Base-by-base conservation (phyloP, 1,139 yeast genomes). In the Candida albicans region DNA sequence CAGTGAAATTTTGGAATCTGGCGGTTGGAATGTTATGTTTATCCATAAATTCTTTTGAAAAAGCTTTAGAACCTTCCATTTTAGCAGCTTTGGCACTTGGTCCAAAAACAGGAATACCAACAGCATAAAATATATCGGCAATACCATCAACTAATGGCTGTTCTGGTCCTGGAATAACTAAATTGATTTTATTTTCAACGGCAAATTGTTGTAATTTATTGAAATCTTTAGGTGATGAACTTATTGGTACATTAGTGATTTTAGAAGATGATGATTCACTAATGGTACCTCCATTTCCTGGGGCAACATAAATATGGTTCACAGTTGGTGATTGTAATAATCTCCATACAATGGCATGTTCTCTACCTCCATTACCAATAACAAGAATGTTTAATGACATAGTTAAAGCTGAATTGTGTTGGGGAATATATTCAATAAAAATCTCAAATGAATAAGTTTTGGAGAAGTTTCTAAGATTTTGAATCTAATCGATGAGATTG, bases 151-250 rank as follows among this genome's bases (percentile, higher is more conserved):
- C 97, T 51, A 95, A 75, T 34, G 99, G 99, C 67, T 90, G 96
- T 68, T 95, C 99, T n/a, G 99, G 99, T 35, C 99, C 99, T 32
- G 99, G 99, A 41, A 95, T 77, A 10, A 90, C 99, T 51, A 95
- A 75, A 42, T 75, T 78, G 47, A 95, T 77, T 8, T 77, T 58
- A 48, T 91, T 72, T 35, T 79, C 79, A n/a, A 73, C 62, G 8
- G 96, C 95, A 65, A 90, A 89, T 48, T 79, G 64, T 45, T 77
- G 82, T 50, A 79, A 78, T 34, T 81, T 71, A 37, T 70, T 73
- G 27, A 78, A 77, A 61, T 87, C 83, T 52, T 84, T 81, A 4
- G 74, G 75, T 46, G 80, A 73, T 28, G 81, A 69, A 2, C 84
- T 75, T 42, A 87, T 79, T 28, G 84, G 75, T 35, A 93, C 82